Evolutionary conservation across 495 filamentous ascomycete species (phyloP).

Genomic region (Physcia stellaris): DNA sequence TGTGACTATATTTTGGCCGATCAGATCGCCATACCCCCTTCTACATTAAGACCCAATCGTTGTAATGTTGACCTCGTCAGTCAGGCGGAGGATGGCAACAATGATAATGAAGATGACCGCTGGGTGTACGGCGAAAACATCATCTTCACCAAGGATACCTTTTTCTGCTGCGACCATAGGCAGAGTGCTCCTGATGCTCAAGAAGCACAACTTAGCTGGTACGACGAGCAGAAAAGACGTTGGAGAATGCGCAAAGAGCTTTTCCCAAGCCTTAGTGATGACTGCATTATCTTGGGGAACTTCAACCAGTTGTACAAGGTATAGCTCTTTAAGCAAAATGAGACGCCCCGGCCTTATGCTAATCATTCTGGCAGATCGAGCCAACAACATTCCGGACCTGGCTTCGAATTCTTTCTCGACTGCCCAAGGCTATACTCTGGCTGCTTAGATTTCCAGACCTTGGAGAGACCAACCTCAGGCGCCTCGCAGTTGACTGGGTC

Average conservation of each 20-base stretch:
- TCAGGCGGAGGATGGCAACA: slow-evolving; percentile 52
- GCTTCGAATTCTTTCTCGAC: slow-evolving; percentile 79
- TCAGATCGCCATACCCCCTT: slow-evolving; percentile 66
- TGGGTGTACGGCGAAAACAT: slow-evolving; percentile 99
- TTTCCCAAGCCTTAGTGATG: slow-evolving; percentile 72
- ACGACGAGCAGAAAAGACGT: slow-evolving; percentile 66
- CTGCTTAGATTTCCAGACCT: slow-evolving; percentile 91
- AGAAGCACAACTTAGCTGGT: slow-evolving; percentile 56
- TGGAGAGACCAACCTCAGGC: slow-evolving; percentile 71
- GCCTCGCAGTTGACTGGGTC: slow-evolving; percentile 72
- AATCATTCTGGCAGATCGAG: slow-evolving; percentile 56
- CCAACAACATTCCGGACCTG: slow-evolving; percentile 93
- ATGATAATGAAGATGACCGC: slow-evolving; percentile 44
- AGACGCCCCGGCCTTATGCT: slow-evolving; percentile 8
- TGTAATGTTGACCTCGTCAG: slow-evolving; percentile 62
- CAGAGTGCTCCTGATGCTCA: slow-evolving; percentile 74
- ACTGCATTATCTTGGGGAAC: slow-evolving; percentile 87
- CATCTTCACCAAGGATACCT: slow-evolving; percentile 86
- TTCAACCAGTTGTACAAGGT: slow-evolving; percentile 99
- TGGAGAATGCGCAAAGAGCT: slow-evolving; percentile 94
- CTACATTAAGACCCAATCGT: slow-evolving; percentile 66
- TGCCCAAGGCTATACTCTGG: slow-evolving; percentile 88
- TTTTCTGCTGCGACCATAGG: slow-evolving; percentile 96
- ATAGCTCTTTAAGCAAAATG: slow-evolving; percentile 15
- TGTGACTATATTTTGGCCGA: slow-evolving; percentile 96